Evolutionary conservation across 805 yeast genomes (phyloP).

Genomic region (Grigorovia jiainica): DNA sequence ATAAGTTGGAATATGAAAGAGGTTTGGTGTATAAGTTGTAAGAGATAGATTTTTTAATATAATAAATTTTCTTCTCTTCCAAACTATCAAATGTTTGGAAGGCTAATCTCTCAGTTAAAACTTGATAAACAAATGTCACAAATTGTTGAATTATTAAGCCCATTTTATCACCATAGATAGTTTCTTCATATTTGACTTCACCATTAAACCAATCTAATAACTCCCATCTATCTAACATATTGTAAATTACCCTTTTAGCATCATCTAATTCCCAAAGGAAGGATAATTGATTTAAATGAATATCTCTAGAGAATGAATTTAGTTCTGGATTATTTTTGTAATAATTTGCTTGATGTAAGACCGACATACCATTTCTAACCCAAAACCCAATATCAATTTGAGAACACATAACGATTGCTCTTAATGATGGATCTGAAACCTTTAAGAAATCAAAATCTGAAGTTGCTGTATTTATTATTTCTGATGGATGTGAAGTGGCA

Average conservation of each 20-base stretch:
- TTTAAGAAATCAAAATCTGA: constrained; percentile 31
- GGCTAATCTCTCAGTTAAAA: constrained; percentile 61
- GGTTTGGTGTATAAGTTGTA: constrained; percentile 46
- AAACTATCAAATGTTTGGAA: constrained; percentile 36
- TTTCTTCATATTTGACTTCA: constrained; percentile 28
- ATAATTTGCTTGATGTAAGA: constrained; percentile 40
- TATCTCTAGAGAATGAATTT: constrained; percentile 61
- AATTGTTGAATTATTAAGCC: constrained; percentile 71
- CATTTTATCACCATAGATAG: constrained; percentile 40
- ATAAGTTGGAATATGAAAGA: constrained; percentile 42
- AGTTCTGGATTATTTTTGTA: constrained; percentile 40
- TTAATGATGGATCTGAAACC: constrained; percentile 48
- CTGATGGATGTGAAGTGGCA: constrained; percentile 5
- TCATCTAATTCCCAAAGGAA: constrained; percentile 43
- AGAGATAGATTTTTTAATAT: constrained; percentile 36
- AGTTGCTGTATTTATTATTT: neutral
- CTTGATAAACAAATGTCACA: constrained; percentile 55
- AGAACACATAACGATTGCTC: constrained; percentile 50
- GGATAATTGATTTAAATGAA: constrained; percentile 57
- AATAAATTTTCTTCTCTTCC: constrained; percentile 23
- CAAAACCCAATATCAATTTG: constrained; percentile 60
- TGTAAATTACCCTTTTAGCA: constrained; percentile 49
- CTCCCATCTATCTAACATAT: constrained; percentile 51
- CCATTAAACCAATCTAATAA: constrained; percentile 40
- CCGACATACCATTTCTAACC: constrained; percentile 62